Base-by-base conservation (phyloP, 345 rosid species). In the Syzygium jambos region DNA sequence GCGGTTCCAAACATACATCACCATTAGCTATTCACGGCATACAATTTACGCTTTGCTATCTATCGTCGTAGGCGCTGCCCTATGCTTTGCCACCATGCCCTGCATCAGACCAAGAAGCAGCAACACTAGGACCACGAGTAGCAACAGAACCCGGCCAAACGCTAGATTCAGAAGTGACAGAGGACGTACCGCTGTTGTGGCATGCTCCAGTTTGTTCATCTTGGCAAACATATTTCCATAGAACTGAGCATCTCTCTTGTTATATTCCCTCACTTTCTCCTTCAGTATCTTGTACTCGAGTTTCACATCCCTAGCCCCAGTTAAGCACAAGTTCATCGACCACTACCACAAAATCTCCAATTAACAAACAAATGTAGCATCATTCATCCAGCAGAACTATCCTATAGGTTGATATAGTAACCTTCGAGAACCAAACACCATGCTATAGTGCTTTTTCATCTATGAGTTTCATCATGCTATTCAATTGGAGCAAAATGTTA, bases 191-290 rank as follows among this genome's bases (percentile, higher is more conserved):
- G 86, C 78, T 85, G 57, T 87, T 86, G 87, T 52, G 85, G 86
- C 27, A 34, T 73, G 49, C 49, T 87, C 88, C 73, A 54, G 9
- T 83, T 77, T 85, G 51, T 68, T 63, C 91, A 88, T 88, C 87
- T 88, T 90, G 34, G 91, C 87, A 51, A 90, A 90, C 77, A 90
- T 90, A 85, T 90, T 90, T 52, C 91, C 87, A 23, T 90, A 90
- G 84, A 90, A 90, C 43, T 90, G 61, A 0, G 93, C 93, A 80
- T 92, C 92, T 85, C 87, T 92, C 90, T 89, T 92, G 22, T 92
- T 91, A 86, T 56, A 90, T 68, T 91, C 94, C 85, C 85, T 91
- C 87, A 89, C 86, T 57, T 92, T 92, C 73, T 90, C 94, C 90
- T 90, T 92, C 89, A 92, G 34, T 46, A 77, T 52, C 49, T 87